Evolutionary conservation across 305 asterid genomes (phyloP).

Genomic region (Solanum hybrid): DNA sequence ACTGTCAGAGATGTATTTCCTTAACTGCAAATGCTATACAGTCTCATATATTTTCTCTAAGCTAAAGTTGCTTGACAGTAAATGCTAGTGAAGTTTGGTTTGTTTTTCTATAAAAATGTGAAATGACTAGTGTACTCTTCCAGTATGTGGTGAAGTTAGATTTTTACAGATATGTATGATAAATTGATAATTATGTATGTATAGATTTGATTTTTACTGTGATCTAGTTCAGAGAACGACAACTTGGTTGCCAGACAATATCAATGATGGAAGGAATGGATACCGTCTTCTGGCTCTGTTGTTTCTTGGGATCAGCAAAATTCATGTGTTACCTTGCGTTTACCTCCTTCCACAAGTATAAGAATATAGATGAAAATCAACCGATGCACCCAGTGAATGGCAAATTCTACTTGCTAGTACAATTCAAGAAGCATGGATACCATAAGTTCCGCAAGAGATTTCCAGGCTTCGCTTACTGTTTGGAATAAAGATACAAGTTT

Average conservation of each 20-base stretch:
- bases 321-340: constrained; percentile 25
- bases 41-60: background rate
- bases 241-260: constrained; percentile 62
- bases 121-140: background rate
- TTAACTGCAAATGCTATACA: background rate
- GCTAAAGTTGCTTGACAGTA: background rate
- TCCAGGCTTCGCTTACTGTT: background rate
- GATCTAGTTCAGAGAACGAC: constrained; percentile 23
- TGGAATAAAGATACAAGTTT: background rate
- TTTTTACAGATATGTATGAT: background rate
- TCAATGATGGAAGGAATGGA: constrained; percentile 52
- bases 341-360: background rate
- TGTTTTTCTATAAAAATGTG: background rate
- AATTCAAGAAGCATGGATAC: background rate
- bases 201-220: background rate
- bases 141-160: background rate
- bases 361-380: background rate
- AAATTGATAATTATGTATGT: background rate
- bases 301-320: constrained; percentile 39
- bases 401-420: background rate
- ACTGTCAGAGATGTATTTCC: background rate
- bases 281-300: constrained; percentile 49
- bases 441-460: background rate
- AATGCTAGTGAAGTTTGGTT: background rate
- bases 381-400: background rate